A percentile compares a stretch with the other conserved stretches of the same genome.
Conservation (phyloP, 805 yeast genomes). For the Blastobotrys mokoenaii region DNA sequence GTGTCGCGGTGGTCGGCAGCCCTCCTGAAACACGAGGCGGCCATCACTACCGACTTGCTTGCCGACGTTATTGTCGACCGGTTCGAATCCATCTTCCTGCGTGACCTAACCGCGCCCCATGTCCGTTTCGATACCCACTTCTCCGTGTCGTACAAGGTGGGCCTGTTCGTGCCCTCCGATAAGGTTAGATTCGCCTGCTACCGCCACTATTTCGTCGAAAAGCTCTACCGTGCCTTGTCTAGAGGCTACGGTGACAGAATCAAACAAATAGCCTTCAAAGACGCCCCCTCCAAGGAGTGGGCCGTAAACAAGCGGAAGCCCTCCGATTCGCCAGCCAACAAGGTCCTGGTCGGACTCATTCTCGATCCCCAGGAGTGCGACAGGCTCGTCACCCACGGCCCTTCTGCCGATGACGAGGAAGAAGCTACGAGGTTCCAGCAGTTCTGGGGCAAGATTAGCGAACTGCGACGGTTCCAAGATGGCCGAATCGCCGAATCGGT, state of each 20-base stretch:
- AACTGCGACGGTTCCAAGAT: conserved; percentile 85
- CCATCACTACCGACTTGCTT: conserved; percentile 55
- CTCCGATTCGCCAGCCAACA: not conserved
- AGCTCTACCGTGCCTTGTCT: conserved; percentile 45
- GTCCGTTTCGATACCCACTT: conserved; percentile 60
- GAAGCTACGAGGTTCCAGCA: conserved; percentile 58
- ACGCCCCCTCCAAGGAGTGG: conserved; percentile 7
- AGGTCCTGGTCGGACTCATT: conserved; percentile 46
- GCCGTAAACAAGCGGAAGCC: conserved; percentile 8
- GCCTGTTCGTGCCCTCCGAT: conserved; percentile 31
- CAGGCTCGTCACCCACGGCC: conserved; percentile 80
- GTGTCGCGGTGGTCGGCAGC: conserved; percentile 63
- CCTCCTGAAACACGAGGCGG: conserved; percentile 55
- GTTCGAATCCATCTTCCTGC: conserved; percentile 68
- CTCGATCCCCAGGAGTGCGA: conserved; percentile 69
- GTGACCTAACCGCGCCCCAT: conserved; percentile 38
- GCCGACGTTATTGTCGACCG: conserved; percentile 78
- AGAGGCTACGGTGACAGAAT: conserved; percentile 44
- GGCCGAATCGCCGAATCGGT: conserved; percentile 87
- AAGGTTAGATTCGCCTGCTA: conserved; percentile 63
- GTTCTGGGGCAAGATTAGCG: conserved; percentile 86
- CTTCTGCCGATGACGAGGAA: conserved; percentile 52
- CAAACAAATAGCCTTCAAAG: conserved; percentile 10
- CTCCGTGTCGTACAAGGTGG: not conserved
- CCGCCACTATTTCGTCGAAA: conserved; percentile 57